Base-by-base conservation (phyloP, 192 early-diverging fungal species). In the Coemansia sp. region DNA sequence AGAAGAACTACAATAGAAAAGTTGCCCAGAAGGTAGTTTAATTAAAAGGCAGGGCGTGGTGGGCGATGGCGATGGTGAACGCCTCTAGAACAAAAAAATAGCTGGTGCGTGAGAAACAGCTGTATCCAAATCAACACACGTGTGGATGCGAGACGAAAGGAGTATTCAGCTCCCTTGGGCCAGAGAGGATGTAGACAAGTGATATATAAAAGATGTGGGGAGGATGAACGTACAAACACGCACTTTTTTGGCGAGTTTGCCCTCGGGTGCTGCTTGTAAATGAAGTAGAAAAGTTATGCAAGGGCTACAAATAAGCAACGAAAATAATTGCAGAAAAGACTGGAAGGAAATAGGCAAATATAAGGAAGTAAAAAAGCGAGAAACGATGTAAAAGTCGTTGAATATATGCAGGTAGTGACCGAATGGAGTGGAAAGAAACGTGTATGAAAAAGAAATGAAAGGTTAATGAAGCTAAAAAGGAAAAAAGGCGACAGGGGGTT, bases 401-500 rank as follows among this genome's bases (percentile, higher is more conserved):
- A 26, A 51, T 51, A 51, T 51, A 51, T 51, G 48, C 48, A 26
- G 48, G 23, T 51, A 15, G 48, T 9, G 18, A 20, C 43, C 43
- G n/a, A 46, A 20, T 20, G 43, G 43, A 23, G 48, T 26, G 8
- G 25, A 25, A 23, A 28, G 29, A 31, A 52, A 35, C 29, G 48
- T 35, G 56, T 43, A 58, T 45, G 34, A 42, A 33, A 20, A 18
- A n/a, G 31, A 23, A 9, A 26, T 9, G 25, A 26, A 21, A 2
- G 48, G 48, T 51, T 51, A 26, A 51, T 51, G 8, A 51, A 26
- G 48, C 48, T 51, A 26, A 51, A 51, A 25, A 23, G 48, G 25
- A 26, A 51, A 64, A 63, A 57, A 61, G 40, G 57, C 30, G 52
- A 16, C 28, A 49, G 33, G 43, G 43, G 18, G 12, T 46, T 18